Percentiles rank a stretch among this genome's conserved stretches.
Evolutionary conservation across 2,329 filamentous ascomycete species (phyloP).

Genomic region (Trichoderma atrobrunneum): DNA sequence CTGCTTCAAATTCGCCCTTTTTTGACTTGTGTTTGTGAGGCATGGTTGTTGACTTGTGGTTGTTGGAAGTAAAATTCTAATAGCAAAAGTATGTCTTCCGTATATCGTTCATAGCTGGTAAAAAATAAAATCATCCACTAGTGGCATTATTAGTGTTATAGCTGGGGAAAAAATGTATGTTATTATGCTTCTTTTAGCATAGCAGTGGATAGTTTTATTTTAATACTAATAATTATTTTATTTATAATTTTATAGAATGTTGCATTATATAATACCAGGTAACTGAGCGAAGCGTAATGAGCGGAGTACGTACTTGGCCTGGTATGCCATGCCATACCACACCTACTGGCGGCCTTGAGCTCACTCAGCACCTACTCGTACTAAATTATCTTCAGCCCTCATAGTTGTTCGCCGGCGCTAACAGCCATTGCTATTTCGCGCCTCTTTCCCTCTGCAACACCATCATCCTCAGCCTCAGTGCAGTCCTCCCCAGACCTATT

Average conservation of each 20-base stretch:
- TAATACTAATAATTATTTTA: neutral
- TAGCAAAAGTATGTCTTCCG: neutral
- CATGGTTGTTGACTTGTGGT: neutral
- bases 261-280: neutral
- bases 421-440: neutral
- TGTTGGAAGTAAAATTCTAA: neutral
- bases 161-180: neutral
- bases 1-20: conserved; percentile 50
- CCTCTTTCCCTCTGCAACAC: neutral
- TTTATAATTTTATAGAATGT: neutral
- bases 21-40: conserved; percentile 49
- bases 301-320: neutral
- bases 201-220: neutral
- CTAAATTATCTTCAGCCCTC: conserved; percentile 11
- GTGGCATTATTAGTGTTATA: neutral
- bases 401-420: conserved; percentile 6
- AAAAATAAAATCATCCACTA: neutral
- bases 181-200: neutral
- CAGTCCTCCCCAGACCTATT: neutral
- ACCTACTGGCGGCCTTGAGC: neutral
- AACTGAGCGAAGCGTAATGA: neutral
- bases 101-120: neutral
- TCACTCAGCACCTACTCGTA: neutral
- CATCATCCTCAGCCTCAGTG: conserved; percentile 1
- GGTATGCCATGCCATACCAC: neutral